Evolutionary conservation across 2,329 filamentous ascomycete species (phyloP).

Genomic region (Colletotrichum sp.): DNA sequence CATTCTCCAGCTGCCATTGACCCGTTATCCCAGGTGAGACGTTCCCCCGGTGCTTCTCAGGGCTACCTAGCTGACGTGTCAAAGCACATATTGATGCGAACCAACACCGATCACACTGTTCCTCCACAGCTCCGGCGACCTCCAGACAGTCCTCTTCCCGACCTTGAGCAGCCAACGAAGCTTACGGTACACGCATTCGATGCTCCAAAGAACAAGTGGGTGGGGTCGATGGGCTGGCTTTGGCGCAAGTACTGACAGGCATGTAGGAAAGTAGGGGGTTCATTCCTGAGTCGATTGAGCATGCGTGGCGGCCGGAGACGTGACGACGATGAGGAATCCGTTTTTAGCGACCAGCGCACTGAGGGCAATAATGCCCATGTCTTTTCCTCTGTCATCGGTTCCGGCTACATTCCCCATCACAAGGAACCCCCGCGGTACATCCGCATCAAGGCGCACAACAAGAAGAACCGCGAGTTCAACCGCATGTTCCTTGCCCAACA

Average conservation of each 20-base stretch:
- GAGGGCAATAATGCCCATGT: constrained; percentile 85
- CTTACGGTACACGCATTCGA: constrained; percentile 45
- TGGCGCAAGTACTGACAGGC: not conserved
- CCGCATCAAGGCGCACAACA: constrained; percentile 80
- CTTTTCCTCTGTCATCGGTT: constrained; percentile 77
- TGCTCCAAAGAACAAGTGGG: constrained; percentile 66
- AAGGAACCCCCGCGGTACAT: constrained; percentile 93
- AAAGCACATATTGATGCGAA: constrained; percentile 70
- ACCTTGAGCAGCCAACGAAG: constrained; percentile 42
- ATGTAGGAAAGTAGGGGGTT: constrained; percentile 80
- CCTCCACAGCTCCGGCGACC: constrained; percentile 59
- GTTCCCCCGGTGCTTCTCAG: not conserved
- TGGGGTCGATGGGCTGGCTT: constrained; percentile 16
- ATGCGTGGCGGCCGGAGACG: constrained; percentile 80
- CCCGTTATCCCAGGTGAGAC: constrained; percentile 32
- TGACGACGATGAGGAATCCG: constrained; percentile 72
- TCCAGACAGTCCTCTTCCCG: constrained; percentile 56
- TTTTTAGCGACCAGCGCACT: constrained; percentile 69
- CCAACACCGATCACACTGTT: constrained; percentile 66
- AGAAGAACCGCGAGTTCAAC: constrained; percentile 82
- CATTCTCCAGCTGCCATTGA: constrained; percentile 27
- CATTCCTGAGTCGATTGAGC: constrained; percentile 82
- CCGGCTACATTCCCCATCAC: constrained; percentile 79
- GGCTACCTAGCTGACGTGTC: not conserved
- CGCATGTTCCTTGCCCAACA: constrained; percentile 92